phyloP scores from a whole-genome alignment of 176 grass and related monocot genomes.

The Oryza longistaminata region DNA sequence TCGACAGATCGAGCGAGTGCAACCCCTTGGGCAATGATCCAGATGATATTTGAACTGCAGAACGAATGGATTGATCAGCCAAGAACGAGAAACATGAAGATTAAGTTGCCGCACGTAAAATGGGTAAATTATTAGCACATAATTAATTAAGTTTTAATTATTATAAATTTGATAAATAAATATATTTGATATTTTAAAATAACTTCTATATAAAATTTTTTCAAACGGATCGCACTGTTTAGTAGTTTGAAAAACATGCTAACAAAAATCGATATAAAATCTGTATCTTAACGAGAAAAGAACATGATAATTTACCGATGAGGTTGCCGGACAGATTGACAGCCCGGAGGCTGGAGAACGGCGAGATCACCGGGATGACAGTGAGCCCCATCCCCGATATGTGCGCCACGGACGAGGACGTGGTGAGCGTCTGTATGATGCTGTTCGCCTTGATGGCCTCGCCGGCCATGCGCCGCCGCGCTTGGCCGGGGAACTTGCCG shows the following conservation, averaged over 20 bases:
- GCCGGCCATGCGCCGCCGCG: constrained; percentile 32
- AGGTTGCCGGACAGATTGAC: constrained; percentile 90
- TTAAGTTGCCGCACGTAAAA: no score
- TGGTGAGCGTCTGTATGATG: constrained; percentile 63
- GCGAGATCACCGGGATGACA: constrained; percentile 59
- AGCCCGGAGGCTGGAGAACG: constrained; percentile 69
- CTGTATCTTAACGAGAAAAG: no score
- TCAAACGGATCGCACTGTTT: no score
- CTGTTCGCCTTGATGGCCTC: constrained; percentile 56
- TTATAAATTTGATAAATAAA: no score
- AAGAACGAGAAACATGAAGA: background rate
- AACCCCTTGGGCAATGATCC: constrained; percentile 78
- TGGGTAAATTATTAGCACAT: no score
- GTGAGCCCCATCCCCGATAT: constrained; percentile 82
- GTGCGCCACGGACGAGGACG: constrained; percentile 61
- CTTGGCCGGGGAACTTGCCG: constrained; percentile 26
- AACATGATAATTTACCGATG: constrained; percentile 50
- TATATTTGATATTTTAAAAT: no score
- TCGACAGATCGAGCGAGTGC: constrained; percentile 78
- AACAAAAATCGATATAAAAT: no score
- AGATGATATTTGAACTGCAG: constrained; percentile 56
- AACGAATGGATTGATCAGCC: background rate
- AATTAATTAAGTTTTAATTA: no score
- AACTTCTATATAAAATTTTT: no score
- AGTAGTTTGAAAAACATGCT: no score